Conservation (phyloP, 495 filamentous ascomycete species). For the Penicillium bovifimosum region DNA sequence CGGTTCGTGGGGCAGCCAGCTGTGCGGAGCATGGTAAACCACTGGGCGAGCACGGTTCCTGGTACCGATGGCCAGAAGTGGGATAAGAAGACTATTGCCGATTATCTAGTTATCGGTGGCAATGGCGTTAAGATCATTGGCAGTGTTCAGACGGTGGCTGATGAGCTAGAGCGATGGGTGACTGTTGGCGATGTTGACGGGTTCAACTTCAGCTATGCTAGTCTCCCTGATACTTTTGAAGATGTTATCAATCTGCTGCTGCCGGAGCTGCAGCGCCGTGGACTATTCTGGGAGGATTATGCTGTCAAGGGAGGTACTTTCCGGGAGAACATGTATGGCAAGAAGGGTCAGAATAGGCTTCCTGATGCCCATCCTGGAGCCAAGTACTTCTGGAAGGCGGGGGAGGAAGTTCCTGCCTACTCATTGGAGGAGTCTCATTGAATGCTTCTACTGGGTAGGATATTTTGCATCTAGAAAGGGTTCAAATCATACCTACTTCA, state of each 20-base stretch:
- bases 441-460: neutral
- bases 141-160: constrained; percentile 51
- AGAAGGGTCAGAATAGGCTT: constrained; percentile 34
- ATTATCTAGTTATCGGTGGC: constrained; percentile 57
- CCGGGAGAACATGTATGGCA: constrained; percentile 39
- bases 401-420: constrained; percentile 28
- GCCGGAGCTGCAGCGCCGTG: constrained; percentile 42
- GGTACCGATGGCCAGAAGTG: constrained; percentile 46
- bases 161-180: constrained; percentile 58
- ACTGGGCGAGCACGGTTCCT: constrained; percentile 36
- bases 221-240: constrained; percentile 56
- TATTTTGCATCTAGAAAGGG: neutral
- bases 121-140: constrained; percentile 52
- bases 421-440: constrained; percentile 12
- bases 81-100: constrained; percentile 57
- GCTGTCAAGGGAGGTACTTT: constrained; percentile 40
- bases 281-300: constrained; percentile 44
- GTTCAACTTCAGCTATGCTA: constrained; percentile 57
- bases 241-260: constrained; percentile 51
- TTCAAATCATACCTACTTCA: neutral
- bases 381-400: constrained; percentile 41
- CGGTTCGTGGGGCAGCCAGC: constrained; percentile 56
- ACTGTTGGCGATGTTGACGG: constrained; percentile 57
- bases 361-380: constrained; percentile 41
- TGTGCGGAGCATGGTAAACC: constrained; percentile 42